Conservation (phyloP, 352 stramenopile genomes). For the Phytophthora ohioensis region DNA sequence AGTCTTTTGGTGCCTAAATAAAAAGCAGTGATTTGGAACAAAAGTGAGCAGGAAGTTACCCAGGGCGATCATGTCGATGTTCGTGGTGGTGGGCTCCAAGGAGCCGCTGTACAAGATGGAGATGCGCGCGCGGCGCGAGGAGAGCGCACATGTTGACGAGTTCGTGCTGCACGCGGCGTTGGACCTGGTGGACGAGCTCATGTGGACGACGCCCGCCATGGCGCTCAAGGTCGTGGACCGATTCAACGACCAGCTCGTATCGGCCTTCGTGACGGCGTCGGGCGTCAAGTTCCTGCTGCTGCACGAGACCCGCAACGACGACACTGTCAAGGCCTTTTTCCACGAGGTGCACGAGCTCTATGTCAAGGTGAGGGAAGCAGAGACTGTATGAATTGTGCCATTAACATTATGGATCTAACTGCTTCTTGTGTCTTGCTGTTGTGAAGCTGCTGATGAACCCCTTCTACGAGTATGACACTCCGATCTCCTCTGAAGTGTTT, state of each 20-base stretch:
- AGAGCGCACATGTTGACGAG: slow-evolving; percentile 95
- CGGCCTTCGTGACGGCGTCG: slow-evolving; percentile 95
- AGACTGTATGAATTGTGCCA: not conserved
- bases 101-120: slow-evolving; percentile 91
- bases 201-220: slow-evolving; percentile 95
- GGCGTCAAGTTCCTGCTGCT: slow-evolving; percentile 97
- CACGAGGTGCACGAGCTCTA: slow-evolving; percentile 98
- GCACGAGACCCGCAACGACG: slow-evolving; percentile 94
- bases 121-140: slow-evolving; percentile 81
- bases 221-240: slow-evolving; percentile 93
- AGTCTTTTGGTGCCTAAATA: too few relatives aligned
- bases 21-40: too few relatives aligned
- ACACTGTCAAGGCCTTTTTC: slow-evolving; percentile 97
- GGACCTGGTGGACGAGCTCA: slow-evolving; percentile 96
- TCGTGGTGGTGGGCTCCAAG: slow-evolving; percentile 87
- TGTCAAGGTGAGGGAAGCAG: slow-evolving; percentile 87
- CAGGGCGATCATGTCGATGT: slow-evolving; percentile 69
- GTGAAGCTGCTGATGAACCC: slow-evolving; percentile 95
- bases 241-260: slow-evolving; percentile 98
- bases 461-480: slow-evolving; percentile 96
- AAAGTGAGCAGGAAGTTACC: not conserved
- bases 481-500: slow-evolving; percentile 94
- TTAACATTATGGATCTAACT: slow-evolving; percentile 8
- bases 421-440: slow-evolving; percentile 12
- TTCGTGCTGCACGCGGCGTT: slow-evolving; percentile 98